phyloP scores from a whole-genome alignment of 371 early-diverging fungal species.

The Phascolomyces articulosus region DNA sequence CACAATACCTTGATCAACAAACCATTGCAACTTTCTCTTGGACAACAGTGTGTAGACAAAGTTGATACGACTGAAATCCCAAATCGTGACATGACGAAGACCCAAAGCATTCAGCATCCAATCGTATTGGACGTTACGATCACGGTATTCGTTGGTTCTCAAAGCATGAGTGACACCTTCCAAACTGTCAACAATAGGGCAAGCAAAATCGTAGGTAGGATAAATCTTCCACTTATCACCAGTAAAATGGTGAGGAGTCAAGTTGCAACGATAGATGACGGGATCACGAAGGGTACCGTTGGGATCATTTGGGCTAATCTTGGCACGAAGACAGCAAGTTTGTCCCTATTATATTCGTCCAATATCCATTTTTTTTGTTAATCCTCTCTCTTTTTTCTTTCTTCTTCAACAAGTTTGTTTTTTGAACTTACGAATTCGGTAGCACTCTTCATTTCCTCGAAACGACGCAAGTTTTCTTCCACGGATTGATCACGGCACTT shows the following conservation, averaged over 20 bases:
- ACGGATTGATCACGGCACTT: constrained; percentile 85
- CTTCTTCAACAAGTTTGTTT: too few relatives aligned
- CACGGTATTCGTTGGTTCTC: constrained; percentile 99
- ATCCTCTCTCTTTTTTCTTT: background rate
- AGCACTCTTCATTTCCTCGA: constrained; percentile 94
- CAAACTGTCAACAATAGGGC: constrained; percentile 97
- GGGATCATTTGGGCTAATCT: constrained; percentile 91
- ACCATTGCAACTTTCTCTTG: constrained; percentile 99
- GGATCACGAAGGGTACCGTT: constrained; percentile 99
- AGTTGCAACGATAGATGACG: constrained; percentile 97
- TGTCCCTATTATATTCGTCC: constrained; percentile 55
- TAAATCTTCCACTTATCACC: constrained; percentile 95
- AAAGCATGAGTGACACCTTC: constrained; percentile 99
- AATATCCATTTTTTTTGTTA: constrained; percentile 1
- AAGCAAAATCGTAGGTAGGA: constrained; percentile 99
- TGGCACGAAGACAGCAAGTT: constrained; percentile 96
- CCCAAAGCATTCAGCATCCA: constrained; percentile 97
- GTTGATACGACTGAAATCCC: constrained; percentile 97
- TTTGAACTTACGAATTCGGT: constrained; percentile 70
- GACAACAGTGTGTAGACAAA: constrained; percentile 99
- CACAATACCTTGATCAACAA: constrained; percentile 92
- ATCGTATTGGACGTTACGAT: constrained; percentile 98
- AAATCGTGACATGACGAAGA: constrained; percentile 88
- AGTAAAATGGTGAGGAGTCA: constrained; percentile 94
- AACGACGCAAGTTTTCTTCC: constrained; percentile 92